Base-by-base conservation (phyloP, 108 stramenopile genomes). In the Fragilariopsis cylindrus region DNA sequence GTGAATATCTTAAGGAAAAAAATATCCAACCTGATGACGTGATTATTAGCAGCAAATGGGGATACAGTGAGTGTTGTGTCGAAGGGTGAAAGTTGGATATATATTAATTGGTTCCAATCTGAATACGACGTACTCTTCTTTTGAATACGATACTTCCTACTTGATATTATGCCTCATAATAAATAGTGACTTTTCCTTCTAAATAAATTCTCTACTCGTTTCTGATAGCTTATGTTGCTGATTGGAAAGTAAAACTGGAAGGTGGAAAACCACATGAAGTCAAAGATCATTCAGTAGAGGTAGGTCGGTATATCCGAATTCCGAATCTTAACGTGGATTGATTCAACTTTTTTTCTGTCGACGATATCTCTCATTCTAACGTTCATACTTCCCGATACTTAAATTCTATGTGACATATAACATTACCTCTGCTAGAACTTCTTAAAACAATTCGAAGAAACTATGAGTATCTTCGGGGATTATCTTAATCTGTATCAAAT, bases 401-500 rank as follows among this genome's bases (percentile, higher is more conserved):
- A 30, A 30, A 30, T 30, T 30, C 30, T 2, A 30, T 30, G 30
- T 30, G 0, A 30, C 30, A 30, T 30, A 30, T 30, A 30, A 2
- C 30, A 30, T 2, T 30, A 30, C 30, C 30, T 19, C 58, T 56
- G 12, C 41, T 5, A 78, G 45, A 88, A 92, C 69, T 89, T 91
- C 72, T 57, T 86, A 55, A 81, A 81, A 52, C 90, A 90, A 69
- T 44, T 88, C 21, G 68, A 82, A 69, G 90, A 91, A 70, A 89
- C 88, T 1, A 62, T 69, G 11, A 66, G 73, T 7, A 48, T 69
- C n/a, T 39, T 90, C 9, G 92, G 92, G 7, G 77, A 86, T 11
- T 88, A 93, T 60, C 55, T 93, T 3, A 69, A 88, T 70, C 68
- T 92, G 12, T 90, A 90, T 73, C 92, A 92, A 72, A 81, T 92